These are phyloP conservation scores for Trichoderma semiorbis DNA, from an alignment of 2,329 filamentous ascomycete species.

Conservation along the genomic window DNA sequence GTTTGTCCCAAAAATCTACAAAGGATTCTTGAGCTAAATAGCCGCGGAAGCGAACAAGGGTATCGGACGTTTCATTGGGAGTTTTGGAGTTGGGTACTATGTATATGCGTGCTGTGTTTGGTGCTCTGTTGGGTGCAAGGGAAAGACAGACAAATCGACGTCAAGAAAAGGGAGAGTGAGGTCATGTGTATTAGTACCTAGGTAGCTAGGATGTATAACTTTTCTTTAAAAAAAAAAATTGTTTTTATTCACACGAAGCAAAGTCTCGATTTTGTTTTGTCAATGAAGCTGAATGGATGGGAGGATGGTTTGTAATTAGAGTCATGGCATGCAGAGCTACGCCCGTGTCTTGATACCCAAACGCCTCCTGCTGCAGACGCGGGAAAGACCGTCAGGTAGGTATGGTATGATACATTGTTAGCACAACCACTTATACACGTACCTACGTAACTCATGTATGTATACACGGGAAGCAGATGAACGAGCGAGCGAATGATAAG, in stretches of 20 bases:
- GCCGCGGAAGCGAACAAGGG: conserved; percentile 1
- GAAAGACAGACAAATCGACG: background rate
- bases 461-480: background rate
- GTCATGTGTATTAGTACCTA: background rate
- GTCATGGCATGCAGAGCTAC: background rate
- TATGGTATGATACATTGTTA: background rate
- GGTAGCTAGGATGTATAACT: background rate
- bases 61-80: conserved; percentile 13
- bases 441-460: no score
- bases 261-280: background rate
- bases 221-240: background rate
- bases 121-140: background rate
- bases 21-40: background rate
- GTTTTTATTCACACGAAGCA: background rate
- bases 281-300: background rate
- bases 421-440: background rate
- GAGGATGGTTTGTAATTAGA: background rate
- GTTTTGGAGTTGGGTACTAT: background rate
- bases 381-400: background rate
- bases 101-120: background rate
- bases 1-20: background rate
- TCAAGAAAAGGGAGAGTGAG: background rate
- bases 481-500: background rate
- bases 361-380: background rate
- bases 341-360: background rate